Conservation (phyloP, 257 asterid genomes). For the Lycium barbarum region DNA sequence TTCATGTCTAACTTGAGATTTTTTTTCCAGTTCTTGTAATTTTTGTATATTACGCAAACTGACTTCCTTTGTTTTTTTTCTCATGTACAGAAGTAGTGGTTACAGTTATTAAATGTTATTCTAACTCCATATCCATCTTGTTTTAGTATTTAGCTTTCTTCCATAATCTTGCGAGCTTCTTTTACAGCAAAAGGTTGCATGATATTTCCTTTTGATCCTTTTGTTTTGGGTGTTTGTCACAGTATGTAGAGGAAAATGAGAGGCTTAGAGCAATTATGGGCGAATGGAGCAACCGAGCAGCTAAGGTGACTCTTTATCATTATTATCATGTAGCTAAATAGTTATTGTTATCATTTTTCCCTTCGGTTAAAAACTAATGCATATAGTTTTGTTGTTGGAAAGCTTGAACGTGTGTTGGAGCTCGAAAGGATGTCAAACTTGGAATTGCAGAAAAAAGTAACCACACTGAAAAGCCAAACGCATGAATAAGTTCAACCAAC, state of each 20-base stretch:
- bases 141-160: not conserved
- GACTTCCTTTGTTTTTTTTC: not conserved
- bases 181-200: not conserved
- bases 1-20: not conserved
- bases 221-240: not conserved
- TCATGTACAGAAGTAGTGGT: not conserved
- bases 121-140: constrained; percentile 5
- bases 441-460: constrained; percentile 82
- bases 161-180: not conserved
- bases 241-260: constrained; percentile 96
- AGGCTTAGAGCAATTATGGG: constrained; percentile 93
- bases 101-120: not conserved
- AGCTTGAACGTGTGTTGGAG: constrained; percentile 96
- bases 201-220: not conserved
- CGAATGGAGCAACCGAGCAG: constrained; percentile 97
- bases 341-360: not conserved
- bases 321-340: not conserved
- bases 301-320: constrained; percentile 62
- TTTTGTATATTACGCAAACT: not conserved
- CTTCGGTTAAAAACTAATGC: not conserved
- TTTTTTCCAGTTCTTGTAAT: not conserved
- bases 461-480: constrained; percentile 46
- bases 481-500: not conserved
- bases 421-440: constrained; percentile 69
- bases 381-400: constrained; percentile 38